These are phyloP conservation scores for Phytophthora capsici DNA, from an alignment of 352 stramenopile genomes.

Conservation along the genomic window DNA sequence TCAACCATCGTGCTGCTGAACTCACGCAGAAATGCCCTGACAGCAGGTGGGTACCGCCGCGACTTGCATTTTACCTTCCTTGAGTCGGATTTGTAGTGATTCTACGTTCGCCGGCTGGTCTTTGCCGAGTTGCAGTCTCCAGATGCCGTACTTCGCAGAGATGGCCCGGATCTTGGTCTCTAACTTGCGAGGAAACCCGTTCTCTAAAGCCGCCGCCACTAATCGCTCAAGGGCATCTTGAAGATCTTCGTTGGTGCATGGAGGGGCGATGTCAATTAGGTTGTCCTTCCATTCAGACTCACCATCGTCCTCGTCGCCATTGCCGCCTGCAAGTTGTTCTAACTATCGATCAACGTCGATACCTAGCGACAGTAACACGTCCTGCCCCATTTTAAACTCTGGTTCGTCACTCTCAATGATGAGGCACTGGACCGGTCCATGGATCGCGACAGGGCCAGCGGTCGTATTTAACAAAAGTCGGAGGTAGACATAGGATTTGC, in stretches of 20 bases:
- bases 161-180: not conserved
- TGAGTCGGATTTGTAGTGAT: not conserved
- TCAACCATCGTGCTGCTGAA: conserved; percentile 10
- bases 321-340: not conserved
- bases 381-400: not conserved
- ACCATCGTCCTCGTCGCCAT: not conserved
- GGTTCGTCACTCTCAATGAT: not conserved
- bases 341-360: not conserved
- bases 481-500: not conserved
- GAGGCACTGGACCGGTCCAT: not conserved
- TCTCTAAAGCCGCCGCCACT: not conserved
- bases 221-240: not conserved
- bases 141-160: not conserved
- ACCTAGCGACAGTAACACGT: not conserved
- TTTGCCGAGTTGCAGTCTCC: not conserved
- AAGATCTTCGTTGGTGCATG: not conserved
- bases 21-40: not conserved
- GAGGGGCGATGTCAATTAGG: not conserved
- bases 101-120: not conserved
- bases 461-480: not conserved
- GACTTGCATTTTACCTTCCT: conserved; percentile 2
- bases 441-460: not conserved
- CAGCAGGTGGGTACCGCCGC: conserved; percentile 1
- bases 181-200: not conserved
- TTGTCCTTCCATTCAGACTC: not conserved